phyloP scores from a whole-genome alignment of 75 land plant species.

The Pinus albicaulis region DNA sequence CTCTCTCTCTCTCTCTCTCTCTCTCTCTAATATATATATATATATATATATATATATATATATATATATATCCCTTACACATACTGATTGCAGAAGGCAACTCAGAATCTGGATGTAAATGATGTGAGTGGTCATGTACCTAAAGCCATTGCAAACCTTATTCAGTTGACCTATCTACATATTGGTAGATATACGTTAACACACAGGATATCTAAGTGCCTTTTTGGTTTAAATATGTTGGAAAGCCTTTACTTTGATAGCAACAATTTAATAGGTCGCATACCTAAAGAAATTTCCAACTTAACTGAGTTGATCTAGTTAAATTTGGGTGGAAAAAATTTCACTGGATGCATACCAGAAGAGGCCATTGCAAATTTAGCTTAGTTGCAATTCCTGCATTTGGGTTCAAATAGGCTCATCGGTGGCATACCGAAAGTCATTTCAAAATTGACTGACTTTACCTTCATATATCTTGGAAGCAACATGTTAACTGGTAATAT shows the following conservation, averaged over 20 bases:
- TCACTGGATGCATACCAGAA: conserved; percentile 23
- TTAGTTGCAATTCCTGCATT: too few relatives aligned
- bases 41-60: too few relatives aligned
- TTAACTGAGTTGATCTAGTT: conserved; percentile 17
- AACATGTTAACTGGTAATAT: too few relatives aligned
- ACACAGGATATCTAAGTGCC: conserved; percentile 35
- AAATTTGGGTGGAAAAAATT: conserved; percentile 13
- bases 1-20: too few relatives aligned
- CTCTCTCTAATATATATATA: too few relatives aligned
- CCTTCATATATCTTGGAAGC: too few relatives aligned
- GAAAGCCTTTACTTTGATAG: conserved; percentile 5
- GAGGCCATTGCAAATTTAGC: background rate
- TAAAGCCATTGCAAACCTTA: conserved; percentile 21
- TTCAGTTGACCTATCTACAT: conserved; percentile 11
- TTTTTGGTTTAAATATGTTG: conserved; percentile 24
- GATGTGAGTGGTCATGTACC: conserved; percentile 28
- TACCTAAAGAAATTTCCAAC: conserved; percentile 27
- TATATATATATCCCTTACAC: too few relatives aligned
- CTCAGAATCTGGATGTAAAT: conserved; percentile 10
- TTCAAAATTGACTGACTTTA: too few relatives aligned
- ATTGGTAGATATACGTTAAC: conserved; percentile 22
- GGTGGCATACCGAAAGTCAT: too few relatives aligned
- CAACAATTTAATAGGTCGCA: conserved; percentile 24
- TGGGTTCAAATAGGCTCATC: too few relatives aligned
- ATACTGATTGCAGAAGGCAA: too few relatives aligned